Evolutionary conservation across 768 basidiomycete genomes (phyloP), one percentile per base, ranked within the genome.

Genomic region (Suillus spraguei): DNA sequence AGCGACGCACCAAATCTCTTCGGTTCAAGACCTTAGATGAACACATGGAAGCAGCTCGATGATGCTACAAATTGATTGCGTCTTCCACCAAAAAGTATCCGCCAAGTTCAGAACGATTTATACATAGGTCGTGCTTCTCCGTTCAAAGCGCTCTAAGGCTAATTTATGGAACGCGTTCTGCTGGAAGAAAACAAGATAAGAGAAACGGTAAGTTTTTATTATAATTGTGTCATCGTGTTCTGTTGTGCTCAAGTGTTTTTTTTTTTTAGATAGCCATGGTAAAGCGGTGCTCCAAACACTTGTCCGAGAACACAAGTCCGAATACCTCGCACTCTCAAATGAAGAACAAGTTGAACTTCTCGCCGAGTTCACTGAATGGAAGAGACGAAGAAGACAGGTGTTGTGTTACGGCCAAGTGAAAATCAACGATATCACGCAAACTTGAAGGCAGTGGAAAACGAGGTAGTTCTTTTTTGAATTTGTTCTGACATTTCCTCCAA

Each of bases 151-250:
- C 32, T 42, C 60, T 38, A 62, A 59, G 55, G 17, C 32, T 4
- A 62, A 49, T 42, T 38, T 24, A n/a, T 65, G 64, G 61, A 65
- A 65, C 17, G 9, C 10, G 11, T 65, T 65, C 61, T 65, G 53
- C 42, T 65, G 54, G 64, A 65, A 65, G 54, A 62, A 62, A 42
- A 56, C 36, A 52, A 49, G 17, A 59, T 16, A 50, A 28, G 16
- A 14, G 28, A 14, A 50, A 52, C n/a, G 1, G 60, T 61, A 61
- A 61, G 60, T 54, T 22, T 32, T 36, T 44, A 49, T 44, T 59
- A 39, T 49, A 13, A 24, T 49, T 22, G 13, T 49, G 14, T 49
- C 16, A 5, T 56, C 14, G 16, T 60, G n/a, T 60, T 60, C 42
- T 60, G 42, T 44, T 17, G 2, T 39, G 46, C 28, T 50, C 22